Base-by-base conservation (phyloP, 768 basidiomycete genomes). In the Hygrocybe coccinea region DNA sequence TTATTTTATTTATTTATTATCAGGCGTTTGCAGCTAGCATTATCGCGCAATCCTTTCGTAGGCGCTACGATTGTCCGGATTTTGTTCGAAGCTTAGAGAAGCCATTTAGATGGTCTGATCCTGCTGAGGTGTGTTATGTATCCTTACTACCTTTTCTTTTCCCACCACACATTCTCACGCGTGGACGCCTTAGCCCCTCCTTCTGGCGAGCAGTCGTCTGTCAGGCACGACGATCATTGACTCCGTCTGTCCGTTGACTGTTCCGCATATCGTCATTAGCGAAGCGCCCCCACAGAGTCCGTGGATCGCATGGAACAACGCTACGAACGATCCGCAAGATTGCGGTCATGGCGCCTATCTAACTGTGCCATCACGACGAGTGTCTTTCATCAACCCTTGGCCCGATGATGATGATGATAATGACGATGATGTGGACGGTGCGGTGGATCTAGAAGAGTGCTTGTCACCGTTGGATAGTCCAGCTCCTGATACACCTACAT, bases 41-140 rank as follows among this genome's bases (percentile, higher is more conserved):
- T 14, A 59, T 60, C 24, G 80, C 78, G 24, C 55, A 54, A 19
- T 60, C 59, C 10, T 73, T 76, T 47, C 71, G 76, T 50, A 58
- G 59, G 25, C 76, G 75, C 44, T 79, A 79, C 55, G 73, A 76
- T 50, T 52, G 52, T 3, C 59, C 69, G 1, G 62, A 62, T 5
- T 66, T 69, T 59, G 53, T 72, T 17, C 60, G 58, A 22, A 55
- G 63, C 5, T 50, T 75, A 29, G 79, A 81, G 51, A 65, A 62
- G 43, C 67, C 73, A 5, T 81, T 74, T 62, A 54, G 56, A 38
- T 84, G 81, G 82, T 66, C 65, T 24, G 81, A 84, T 64, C 76
- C 79, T 45, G 81, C 78, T 29, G 74, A 78, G 67, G 80, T 79
- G 64, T 61, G 67, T 59, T 79, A 64, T 61, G 67, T 59, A 44